phyloP scores from a whole-genome alignment of 495 filamentous ascomycete species.

The Cenococcum geophilum region DNA sequence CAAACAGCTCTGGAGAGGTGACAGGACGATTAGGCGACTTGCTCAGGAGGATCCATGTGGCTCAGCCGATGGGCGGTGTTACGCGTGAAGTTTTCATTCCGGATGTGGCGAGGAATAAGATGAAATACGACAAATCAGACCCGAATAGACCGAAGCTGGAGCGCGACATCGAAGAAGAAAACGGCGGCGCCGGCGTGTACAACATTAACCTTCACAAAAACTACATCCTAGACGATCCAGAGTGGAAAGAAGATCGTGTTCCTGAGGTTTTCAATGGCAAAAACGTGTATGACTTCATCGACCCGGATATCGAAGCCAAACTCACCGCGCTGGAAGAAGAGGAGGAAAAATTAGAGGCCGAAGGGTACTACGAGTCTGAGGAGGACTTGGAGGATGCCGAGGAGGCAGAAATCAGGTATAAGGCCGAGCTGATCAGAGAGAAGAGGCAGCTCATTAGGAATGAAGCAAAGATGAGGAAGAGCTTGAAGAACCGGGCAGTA shows the following conservation, averaged over 20 bases:
- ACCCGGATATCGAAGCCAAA: constrained; percentile 92
- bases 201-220: constrained; percentile 83
- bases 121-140: constrained; percentile 86
- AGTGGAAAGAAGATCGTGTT: constrained; percentile 94
- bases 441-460: constrained; percentile 83
- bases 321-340: constrained; percentile 87
- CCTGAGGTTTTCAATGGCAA: constrained; percentile 89
- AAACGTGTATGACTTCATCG: constrained; percentile 95
- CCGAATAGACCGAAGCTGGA: constrained; percentile 71
- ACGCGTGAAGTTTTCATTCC: constrained; percentile 81
- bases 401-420: constrained; percentile 76
- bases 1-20: constrained; percentile 61
- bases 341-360: constrained; percentile 80
- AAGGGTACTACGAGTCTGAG: constrained; percentile 72
- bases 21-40: constrained; percentile 80
- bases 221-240: constrained; percentile 73
- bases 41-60: constrained; percentile 89
- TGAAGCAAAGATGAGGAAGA: constrained; percentile 86
- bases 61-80: constrained; percentile 76
- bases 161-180: constrained; percentile 83
- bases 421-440: constrained; percentile 91
- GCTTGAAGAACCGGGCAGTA: constrained; percentile 87
- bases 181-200: constrained; percentile 92
- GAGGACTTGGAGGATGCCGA: constrained; percentile 57
- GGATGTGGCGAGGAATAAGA: constrained; percentile 67